These are phyloP conservation scores for Zymoseptoria tritici DNA, from an alignment of 2,329 filamentous ascomycete genomes.

Conservation along the genomic window DNA sequence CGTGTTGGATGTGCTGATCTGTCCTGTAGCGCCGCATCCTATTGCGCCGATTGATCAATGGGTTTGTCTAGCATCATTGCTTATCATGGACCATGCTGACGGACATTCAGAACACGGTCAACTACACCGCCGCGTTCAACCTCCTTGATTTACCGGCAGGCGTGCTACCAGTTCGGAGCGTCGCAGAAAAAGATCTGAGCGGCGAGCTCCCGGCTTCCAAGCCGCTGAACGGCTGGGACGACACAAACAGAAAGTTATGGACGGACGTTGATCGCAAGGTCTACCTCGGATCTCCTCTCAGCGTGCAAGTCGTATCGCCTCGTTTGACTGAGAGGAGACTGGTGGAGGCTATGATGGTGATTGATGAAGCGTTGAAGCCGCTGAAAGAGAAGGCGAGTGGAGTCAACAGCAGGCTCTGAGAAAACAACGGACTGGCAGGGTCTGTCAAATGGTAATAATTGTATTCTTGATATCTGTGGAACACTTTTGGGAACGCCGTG, in stretches of 20 bases:
- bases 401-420: neutral
- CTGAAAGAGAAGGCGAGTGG: neutral
- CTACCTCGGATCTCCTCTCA: constrained; percentile 49
- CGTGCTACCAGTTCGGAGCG: constrained; percentile 46
- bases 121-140: constrained; percentile 56
- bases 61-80: neutral
- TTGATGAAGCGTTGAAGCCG: constrained; percentile 39
- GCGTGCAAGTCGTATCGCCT: constrained; percentile 51
- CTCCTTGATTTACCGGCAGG: constrained; percentile 57
- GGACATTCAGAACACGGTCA: constrained; percentile 43
- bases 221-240: constrained; percentile 51
- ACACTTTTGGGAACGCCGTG: neutral
- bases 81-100: neutral
- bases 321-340: constrained; percentile 49
- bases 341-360: constrained; percentile 45
- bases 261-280: constrained; percentile 45
- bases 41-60: constrained; percentile 55
- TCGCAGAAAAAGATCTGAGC: constrained; percentile 44
- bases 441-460: neutral
- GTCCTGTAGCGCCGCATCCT: constrained; percentile 57
- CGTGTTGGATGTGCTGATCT: constrained; percentile 53
- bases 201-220: constrained; percentile 35
- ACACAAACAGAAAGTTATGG: constrained; percentile 52
- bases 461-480: neutral
- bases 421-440: neutral